Evolutionary conservation across 768 basidiomycete genomes (phyloP), one percentile per base, ranked within the genome.

Genomic region (Macrolepiota fuliginosa): DNA sequence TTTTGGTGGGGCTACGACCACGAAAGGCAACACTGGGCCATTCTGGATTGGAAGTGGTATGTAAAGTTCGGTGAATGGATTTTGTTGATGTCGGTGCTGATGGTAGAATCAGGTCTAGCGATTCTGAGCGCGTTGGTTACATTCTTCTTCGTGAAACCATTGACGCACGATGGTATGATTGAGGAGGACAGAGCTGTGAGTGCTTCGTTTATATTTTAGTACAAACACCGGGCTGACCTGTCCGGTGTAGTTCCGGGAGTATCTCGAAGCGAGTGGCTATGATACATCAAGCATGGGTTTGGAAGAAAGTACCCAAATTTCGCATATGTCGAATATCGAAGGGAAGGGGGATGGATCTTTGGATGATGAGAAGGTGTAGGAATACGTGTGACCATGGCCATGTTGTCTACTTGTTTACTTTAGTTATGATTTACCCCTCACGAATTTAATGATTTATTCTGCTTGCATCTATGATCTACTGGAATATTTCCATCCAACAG

Each of bases 31-130:
- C 69, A 94, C 93, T 0, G 92, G 92, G 19, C 92, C 92, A 13
- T 94, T 94, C 83, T 93, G 89, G 90, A 72, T 94, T 64, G 92
- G 81, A n/a, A 91, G 90, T 65, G 89, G 87, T 79, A 65, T 22
- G 76, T 68, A 11, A 15, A 17, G n/a, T 15, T 39, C 37, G 19
- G n/a, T n/a, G 17, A 24, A 35, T 56, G 17, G 53, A 7, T 27
- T 51, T 13, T 7, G 1, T 56, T 27, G 49, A 6, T 42, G 5
- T 55, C 54, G 62, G 55, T 65, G n/a, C 62, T 15, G 36, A 45
- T 12, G 25, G 52, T 35, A 11, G 19, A 7, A 7, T 64, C 67
- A 76, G 87, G 82, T 40, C 81, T 97, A 52, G 93, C 93, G 3
- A 65, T 96, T 50, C 64, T 94, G 54, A 92, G 90, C 62, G 94